These are phyloP conservation scores for Astrothelium macrocarpum DNA, from an alignment of 495 filamentous ascomycete genomes.

Conservation along the genomic window DNA sequence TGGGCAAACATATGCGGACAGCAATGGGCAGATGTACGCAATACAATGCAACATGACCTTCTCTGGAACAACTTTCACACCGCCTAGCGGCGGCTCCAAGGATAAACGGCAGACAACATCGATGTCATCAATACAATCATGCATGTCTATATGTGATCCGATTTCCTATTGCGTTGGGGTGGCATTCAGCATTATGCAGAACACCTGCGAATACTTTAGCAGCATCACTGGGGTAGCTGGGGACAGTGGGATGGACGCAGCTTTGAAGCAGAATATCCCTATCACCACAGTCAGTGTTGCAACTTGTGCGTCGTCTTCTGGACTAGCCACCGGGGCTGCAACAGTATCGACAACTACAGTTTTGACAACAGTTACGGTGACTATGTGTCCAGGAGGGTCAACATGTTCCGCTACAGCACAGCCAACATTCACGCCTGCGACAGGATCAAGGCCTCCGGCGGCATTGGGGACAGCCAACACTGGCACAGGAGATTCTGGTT, in stretches of 20 bases:
- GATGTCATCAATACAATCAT: not conserved
- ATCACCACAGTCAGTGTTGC: not conserved
- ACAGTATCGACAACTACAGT: not conserved
- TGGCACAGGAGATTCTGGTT: not conserved
- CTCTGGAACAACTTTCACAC: slow-evolving; percentile 10
- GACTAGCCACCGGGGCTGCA: not conserved
- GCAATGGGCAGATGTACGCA: not conserved
- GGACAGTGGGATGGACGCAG: not conserved
- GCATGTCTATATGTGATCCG: not conserved
- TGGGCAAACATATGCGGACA: slow-evolving; percentile 11
- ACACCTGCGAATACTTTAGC: not conserved
- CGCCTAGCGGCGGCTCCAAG: not conserved
- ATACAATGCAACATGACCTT: slow-evolving; percentile 12
- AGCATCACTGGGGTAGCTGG: not conserved
- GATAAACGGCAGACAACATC: not conserved
- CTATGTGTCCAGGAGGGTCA: not conserved
- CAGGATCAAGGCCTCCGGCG: not conserved
- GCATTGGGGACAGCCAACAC: not conserved
- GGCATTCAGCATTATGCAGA: not conserved
- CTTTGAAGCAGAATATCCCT: not conserved
- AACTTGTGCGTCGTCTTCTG: not conserved
- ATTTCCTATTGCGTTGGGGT: not conserved
- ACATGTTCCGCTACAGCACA: not conserved
- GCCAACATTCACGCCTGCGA: not conserved
- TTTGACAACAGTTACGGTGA: not conserved